phyloP scores from a whole-genome alignment of 179 eudicot genomes.

The Patellifolia procumbens region DNA sequence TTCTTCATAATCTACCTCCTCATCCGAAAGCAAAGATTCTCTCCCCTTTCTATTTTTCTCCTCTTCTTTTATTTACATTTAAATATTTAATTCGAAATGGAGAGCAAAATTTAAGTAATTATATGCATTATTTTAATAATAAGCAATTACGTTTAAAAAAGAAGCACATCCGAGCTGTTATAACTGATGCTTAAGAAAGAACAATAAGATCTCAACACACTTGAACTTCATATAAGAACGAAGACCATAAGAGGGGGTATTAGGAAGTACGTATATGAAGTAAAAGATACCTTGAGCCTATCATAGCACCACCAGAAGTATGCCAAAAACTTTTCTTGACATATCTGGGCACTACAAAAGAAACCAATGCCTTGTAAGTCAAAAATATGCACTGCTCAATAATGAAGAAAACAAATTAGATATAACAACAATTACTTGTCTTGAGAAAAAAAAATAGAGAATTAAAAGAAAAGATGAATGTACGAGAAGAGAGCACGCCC shows the following conservation, averaged over 20 bases:
- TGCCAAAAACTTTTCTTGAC: slow-evolving; percentile 83
- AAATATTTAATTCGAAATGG: too few relatives aligned
- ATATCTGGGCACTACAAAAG: slow-evolving; percentile 69
- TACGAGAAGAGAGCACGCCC: too few relatives aligned
- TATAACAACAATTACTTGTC: too few relatives aligned
- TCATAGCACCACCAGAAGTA: slow-evolving; percentile 99
- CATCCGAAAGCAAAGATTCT: too few relatives aligned
- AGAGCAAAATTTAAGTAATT: background rate
- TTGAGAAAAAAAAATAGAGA: too few relatives aligned
- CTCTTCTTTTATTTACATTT: too few relatives aligned
- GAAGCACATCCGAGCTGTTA: background rate
- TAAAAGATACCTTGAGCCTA: slow-evolving; percentile 67
- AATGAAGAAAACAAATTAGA: background rate
- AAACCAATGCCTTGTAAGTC: slow-evolving; percentile 20
- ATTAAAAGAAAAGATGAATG: too few relatives aligned
- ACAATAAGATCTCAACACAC: background rate
- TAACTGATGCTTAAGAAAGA: background rate
- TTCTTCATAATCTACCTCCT: too few relatives aligned
- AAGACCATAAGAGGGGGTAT: background rate
- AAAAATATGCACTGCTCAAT: slow-evolving; percentile 1
- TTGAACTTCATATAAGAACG: background rate
- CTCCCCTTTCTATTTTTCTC: too few relatives aligned
- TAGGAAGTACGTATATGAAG: background rate
- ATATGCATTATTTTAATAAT: background rate
- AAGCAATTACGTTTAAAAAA: background rate